phyloP scores from a whole-genome alignment of 2,329 filamentous ascomycete genomes.

The Stemphylium beticola region DNA sequence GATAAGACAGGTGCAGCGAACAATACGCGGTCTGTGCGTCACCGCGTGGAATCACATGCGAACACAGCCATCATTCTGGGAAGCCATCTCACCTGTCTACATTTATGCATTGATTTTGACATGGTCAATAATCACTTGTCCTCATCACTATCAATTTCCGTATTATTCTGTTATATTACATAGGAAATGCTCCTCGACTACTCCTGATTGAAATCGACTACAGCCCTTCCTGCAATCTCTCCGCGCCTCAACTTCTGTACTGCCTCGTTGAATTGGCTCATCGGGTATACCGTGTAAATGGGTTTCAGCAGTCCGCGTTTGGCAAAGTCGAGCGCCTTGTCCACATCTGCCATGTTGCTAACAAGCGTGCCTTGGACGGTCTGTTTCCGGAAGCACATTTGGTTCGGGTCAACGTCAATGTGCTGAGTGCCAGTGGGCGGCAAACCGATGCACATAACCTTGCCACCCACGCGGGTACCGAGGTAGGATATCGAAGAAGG shows the following conservation, averaged over 20 bases:
- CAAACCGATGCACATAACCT: constrained; percentile 61
- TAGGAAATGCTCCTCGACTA: constrained; percentile 13
- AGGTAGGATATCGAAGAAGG: constrained; percentile 40
- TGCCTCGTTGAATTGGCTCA: constrained; percentile 58
- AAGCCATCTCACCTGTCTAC: not conserved
- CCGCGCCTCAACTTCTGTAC: constrained; percentile 58
- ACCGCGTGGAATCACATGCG: constrained; percentile 58
- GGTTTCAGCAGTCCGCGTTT: constrained; percentile 57
- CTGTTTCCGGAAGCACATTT: constrained; percentile 47
- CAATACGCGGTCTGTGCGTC: constrained; percentile 16
- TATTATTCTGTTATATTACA: not conserved
- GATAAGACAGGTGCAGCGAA: constrained; percentile 20
- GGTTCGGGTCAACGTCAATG: constrained; percentile 44
- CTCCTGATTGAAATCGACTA: constrained; percentile 59
- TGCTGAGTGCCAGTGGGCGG: constrained; percentile 39
- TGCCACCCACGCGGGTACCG: constrained; percentile 56
- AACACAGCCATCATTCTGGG: constrained; percentile 71
- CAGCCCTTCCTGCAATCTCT: constrained; percentile 60
- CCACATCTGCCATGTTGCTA: constrained; percentile 56
- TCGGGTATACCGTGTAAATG: constrained; percentile 57
- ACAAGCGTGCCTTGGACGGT: constrained; percentile 50
- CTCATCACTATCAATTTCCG: not conserved
- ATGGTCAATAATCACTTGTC: no score
- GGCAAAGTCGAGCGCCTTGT: constrained; percentile 57
- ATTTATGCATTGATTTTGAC: no score